These are phyloP conservation scores for Penicillium sp. DNA, from an alignment of 2,329 filamentous ascomycete species.

Conservation along the genomic window DNA sequence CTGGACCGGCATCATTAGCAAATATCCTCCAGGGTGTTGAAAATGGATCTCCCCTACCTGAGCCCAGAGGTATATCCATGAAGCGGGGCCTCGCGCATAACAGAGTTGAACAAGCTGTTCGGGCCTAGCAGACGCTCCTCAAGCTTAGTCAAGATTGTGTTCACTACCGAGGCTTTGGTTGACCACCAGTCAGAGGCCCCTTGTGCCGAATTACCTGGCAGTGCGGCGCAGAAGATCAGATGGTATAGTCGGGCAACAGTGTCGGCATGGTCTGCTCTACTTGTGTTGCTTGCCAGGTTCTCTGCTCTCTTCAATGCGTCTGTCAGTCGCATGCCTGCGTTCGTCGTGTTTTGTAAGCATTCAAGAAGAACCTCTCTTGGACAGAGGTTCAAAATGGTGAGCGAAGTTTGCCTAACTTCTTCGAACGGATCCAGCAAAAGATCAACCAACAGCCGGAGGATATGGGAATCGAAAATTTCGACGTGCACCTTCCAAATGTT, in stretches of 20 bases:
- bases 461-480: slow-evolving; percentile 41
- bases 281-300: slow-evolving; percentile 57
- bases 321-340: slow-evolving; percentile 26
- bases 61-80: slow-evolving; percentile 71
- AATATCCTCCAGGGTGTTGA: no score
- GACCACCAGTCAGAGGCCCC: slow-evolving; percentile 29
- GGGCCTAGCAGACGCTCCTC: slow-evolving; percentile 66
- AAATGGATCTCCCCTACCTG: slow-evolving; percentile 44
- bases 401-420: slow-evolving; percentile 69
- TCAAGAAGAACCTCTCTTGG: slow-evolving; percentile 32
- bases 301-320: slow-evolving; percentile 38
- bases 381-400: slow-evolving; percentile 47
- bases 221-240: slow-evolving; percentile 64
- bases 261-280: slow-evolving; percentile 88
- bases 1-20: slow-evolving; percentile 24
- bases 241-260: slow-evolving; percentile 78
- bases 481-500: slow-evolving; percentile 54
- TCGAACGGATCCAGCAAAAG: slow-evolving; percentile 89
- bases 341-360: slow-evolving; percentile 4
- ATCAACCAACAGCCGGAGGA: slow-evolving; percentile 66
- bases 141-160: slow-evolving; percentile 60
- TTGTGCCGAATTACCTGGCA: slow-evolving; percentile 30
- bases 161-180: slow-evolving; percentile 54
- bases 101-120: slow-evolving; percentile 64
- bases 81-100: slow-evolving; percentile 66